Base-by-base conservation (phyloP, 306 rosid genomes). In the Quercus engelmannii region DNA sequence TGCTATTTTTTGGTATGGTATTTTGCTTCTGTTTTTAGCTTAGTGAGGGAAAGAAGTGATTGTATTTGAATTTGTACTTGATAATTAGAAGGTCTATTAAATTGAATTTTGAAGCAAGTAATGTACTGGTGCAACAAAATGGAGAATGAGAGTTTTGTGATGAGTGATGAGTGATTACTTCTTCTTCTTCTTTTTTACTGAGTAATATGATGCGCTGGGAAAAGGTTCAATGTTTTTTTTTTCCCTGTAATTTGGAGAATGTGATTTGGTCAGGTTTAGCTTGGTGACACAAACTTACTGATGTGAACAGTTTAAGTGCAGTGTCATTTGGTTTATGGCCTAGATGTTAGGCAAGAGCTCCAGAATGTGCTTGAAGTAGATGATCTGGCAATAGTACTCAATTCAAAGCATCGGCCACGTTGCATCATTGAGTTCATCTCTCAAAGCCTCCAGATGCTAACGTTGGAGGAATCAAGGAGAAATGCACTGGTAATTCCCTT, bases 381-480 rank as follows among this genome's bases (percentile, higher is more conserved):
- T 70, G 98, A 94, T 84, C 80, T 92, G 31, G 83, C 80, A 0
- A 71, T 90, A 73, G 80, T 94, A 71, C 55, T 91, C 64, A 89
- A 80, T 69, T 89, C 98, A 6, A 77, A 89, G 13, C 97, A 94
- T 83, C 92, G 86, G 6, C 98, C 98, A 23, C 87, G 85, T 74
- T 90, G 98, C 76, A 38, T 92, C 57, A 88, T 94, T 81, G 92
- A 94, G 80, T 94, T 92, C 84, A 94, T 94, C 81, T 89, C 90
- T 12, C 97, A 88, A 74, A 90, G 85, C 86, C 84, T 94, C 51
- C 87, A 43, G 57, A 73, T 87, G 76, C 88, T 94, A 57, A 84
- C 89, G 88, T 83, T 94, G 92, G 98, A 90, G 58, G 94, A 88
- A 59, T 90, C 97, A 17, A 84, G 58, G 81, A 92, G 91, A 85